These are phyloP conservation scores for Telfairia occidentalis DNA, from an alignment of 331 rosid genomes.

Conservation along the genomic window DNA sequence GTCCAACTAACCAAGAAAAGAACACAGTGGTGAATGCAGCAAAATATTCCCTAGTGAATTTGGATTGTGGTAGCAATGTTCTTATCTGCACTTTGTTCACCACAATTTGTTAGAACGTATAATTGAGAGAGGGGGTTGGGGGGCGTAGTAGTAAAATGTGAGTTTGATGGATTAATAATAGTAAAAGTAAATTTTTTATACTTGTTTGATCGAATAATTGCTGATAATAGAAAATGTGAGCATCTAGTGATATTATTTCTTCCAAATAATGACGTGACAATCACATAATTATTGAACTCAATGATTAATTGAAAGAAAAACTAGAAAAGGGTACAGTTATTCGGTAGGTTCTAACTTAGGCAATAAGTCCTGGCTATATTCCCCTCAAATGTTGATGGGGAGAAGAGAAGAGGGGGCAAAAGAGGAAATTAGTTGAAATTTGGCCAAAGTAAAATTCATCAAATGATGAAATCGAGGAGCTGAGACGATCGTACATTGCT, in stretches of 20 bases:
- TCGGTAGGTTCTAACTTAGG: background rate
- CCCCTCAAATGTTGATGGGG: background rate
- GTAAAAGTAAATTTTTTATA: background rate
- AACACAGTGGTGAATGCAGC: conserved; percentile 63
- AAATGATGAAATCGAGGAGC: background rate
- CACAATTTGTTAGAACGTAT: background rate
- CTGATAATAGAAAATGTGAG: background rate
- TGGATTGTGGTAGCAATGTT: conserved; percentile 43
- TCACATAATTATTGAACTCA: background rate
- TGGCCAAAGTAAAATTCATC: background rate
- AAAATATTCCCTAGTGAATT: conserved; percentile 58
- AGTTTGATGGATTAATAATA: background rate
- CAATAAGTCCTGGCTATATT: background rate
- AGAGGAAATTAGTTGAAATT: background rate
- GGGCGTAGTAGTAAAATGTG: background rate
- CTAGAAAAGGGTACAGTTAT: background rate
- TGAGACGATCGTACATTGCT: background rate
- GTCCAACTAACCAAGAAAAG: conserved; percentile 86
- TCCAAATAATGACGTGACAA: background rate
- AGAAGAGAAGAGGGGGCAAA: background rate
- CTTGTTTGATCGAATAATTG: background rate
- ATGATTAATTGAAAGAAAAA: background rate
- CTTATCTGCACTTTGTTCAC: conserved; percentile 42
- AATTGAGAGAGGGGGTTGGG: background rate
- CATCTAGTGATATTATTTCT: background rate